A percentile compares a stretch with the other conserved stretches of the same genome.
Evolutionary conservation across 1,284 basidiomycete species (phyloP).

Genomic region (Sporisorium sorghi): DNA sequence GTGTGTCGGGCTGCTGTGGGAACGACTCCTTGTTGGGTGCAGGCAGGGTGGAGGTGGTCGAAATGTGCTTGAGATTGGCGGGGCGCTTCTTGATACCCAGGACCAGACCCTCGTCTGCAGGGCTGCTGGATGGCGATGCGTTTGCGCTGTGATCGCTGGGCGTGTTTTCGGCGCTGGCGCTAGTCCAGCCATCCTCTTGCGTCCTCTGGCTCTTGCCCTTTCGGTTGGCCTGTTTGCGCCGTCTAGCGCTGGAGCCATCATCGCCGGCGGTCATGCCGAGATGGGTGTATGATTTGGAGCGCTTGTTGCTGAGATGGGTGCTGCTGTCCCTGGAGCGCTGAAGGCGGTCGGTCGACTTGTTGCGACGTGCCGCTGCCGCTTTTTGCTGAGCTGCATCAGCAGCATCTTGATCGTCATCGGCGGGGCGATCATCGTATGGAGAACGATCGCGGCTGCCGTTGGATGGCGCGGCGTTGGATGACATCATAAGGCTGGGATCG

Average conservation of each 20-base stretch:
- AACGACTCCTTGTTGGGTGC: constrained; percentile 33
- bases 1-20: constrained; percentile 39
- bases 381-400: constrained; percentile 16
- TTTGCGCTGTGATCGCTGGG: constrained; percentile 39
- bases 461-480: constrained; percentile 38
- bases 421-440: constrained; percentile 20
- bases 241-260: constrained; percentile 22
- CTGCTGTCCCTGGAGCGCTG: constrained; percentile 49
- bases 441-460: constrained; percentile 27
- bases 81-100: constrained; percentile 57
- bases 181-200: constrained; percentile 59
- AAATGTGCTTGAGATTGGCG: constrained; percentile 16
- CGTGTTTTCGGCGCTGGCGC: constrained; percentile 45
- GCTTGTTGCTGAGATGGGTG: constrained; percentile 49
- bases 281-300: constrained; percentile 57
- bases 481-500: constrained; percentile 58
- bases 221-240: constrained; percentile 30
- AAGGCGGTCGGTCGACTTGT: constrained; percentile 59
- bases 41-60: constrained; percentile 26
- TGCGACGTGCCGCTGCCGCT: constrained; percentile 22
- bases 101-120: constrained; percentile 49
- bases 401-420: constrained; percentile 19
- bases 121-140: constrained; percentile 38
- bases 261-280: constrained; percentile 38
- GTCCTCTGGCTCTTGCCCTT: constrained; percentile 26